These are phyloP conservation scores for Rhododendron kiyosumense DNA, from an alignment of 148 eudicot species.

Conservation along the genomic window DNA sequence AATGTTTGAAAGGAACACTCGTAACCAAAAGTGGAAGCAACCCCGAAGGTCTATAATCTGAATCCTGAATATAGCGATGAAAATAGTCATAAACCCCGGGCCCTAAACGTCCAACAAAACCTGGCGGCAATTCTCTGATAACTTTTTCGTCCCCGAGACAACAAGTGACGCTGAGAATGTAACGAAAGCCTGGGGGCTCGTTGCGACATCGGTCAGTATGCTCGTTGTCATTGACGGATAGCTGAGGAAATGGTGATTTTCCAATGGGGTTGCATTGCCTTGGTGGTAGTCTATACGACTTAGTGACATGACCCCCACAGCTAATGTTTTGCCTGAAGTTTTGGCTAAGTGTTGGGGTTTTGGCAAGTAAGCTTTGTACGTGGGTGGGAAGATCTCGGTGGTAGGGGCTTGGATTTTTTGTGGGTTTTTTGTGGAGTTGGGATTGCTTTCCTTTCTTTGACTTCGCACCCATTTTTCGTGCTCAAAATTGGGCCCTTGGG, in stretches of 20 bases:
- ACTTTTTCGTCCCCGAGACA: too few species aligned
- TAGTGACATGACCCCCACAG: conserved; percentile 4
- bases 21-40: too few species aligned
- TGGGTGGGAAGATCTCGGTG: conserved; percentile 14
- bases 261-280: not conserved
- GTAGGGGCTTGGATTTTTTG: conserved; percentile 3
- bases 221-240: not conserved
- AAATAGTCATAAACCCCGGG: too few species aligned
- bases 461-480: not conserved
- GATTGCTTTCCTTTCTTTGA: not conserved
- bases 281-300: conserved; percentile 1
- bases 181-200: not conserved
- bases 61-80: too few species aligned
- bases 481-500: not conserved
- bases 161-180: not conserved
- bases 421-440: not conserved
- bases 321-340: conserved; percentile 1
- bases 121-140: too few species aligned
- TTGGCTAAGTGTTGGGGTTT: conserved; percentile 1
- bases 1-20: not conserved
- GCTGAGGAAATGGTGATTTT: not conserved
- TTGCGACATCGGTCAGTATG: not conserved
- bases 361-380: not conserved
- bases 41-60: too few species aligned
- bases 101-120: too few species aligned